Percentiles rank a stretch among this genome's conserved stretches.
phyloP scores from a whole-genome alignment of 176 grass and related monocot species.

The Lolium rigidum region DNA sequence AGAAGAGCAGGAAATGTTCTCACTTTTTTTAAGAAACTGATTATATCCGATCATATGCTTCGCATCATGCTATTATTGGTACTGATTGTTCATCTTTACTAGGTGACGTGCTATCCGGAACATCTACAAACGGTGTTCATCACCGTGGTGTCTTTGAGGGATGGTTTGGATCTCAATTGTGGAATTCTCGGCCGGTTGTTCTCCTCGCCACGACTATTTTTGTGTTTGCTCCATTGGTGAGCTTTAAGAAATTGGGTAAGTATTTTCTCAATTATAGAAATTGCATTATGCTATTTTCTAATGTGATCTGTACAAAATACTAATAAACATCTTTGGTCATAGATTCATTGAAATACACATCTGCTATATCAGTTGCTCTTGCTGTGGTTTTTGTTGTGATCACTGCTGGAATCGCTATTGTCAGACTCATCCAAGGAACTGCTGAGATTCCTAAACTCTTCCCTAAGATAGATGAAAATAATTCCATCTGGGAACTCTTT shows the following conservation, averaged over 20 bases:
- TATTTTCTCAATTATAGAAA: slow-evolving; percentile 8
- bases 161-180: slow-evolving; percentile 86
- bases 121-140: slow-evolving; percentile 76
- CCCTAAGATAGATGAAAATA: slow-evolving; percentile 62
- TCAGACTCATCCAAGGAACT: slow-evolving; percentile 66
- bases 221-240: slow-evolving; percentile 87
- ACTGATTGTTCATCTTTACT: not conserved
- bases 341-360: slow-evolving; percentile 94
- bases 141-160: slow-evolving; percentile 84
- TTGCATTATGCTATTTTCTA: not conserved
- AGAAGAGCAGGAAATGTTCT: not conserved
- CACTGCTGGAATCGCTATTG: slow-evolving; percentile 77
- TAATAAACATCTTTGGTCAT: slow-evolving; percentile 30
- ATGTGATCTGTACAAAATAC: not conserved
- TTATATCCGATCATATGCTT: slow-evolving; percentile 3
- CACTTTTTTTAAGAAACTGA: not conserved
- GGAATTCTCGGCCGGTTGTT: slow-evolving; percentile 73
- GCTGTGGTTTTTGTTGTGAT: slow-evolving; percentile 84
- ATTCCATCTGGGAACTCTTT: slow-evolving; percentile 71
- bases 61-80: not conserved
- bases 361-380: slow-evolving; percentile 82
- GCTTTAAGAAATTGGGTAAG: slow-evolving; percentile 84
- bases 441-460: slow-evolving; percentile 74
- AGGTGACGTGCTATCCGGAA: slow-evolving; percentile 97
- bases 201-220: slow-evolving; percentile 73